Evolutionary conservation across 2,329 filamentous ascomycete species (phyloP).

Genomic region (Fusarium acutatum): DNA sequence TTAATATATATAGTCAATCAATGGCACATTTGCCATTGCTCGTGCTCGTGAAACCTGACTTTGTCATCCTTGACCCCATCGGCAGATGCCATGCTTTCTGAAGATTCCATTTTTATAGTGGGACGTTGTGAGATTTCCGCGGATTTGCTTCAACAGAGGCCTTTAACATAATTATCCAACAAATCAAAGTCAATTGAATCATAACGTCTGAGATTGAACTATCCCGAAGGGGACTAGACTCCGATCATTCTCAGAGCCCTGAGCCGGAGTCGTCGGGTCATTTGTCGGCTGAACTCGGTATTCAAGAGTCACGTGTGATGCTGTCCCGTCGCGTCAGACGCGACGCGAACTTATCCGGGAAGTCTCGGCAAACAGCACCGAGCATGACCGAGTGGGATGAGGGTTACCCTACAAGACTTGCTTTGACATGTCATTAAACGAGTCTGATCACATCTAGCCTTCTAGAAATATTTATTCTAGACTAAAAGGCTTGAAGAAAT

Average conservation of each 20-base stretch:
- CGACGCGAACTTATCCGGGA: neutral
- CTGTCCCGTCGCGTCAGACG: neutral
- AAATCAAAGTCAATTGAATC: neutral
- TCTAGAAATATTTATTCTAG: neutral
- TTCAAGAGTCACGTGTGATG: neutral
- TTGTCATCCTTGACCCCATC: neutral
- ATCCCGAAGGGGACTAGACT: neutral
- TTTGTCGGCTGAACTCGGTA: neutral
- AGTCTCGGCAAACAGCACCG: neutral
- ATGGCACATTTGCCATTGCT: neutral
- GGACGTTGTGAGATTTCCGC: neutral
- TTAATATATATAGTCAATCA: neutral
- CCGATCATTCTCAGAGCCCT: neutral
- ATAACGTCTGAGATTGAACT: neutral
- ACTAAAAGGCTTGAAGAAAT: fast-evolving
- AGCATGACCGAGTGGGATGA: neutral
- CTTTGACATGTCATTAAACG: fast-evolving
- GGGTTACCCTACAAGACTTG: neutral
- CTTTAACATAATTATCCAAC: neutral
- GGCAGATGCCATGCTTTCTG: neutral
- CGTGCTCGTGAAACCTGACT: neutral
- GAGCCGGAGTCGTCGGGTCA: neutral
- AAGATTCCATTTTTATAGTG: neutral
- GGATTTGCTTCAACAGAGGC: neutral
- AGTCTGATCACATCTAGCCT: neutral